Conservation (phyloP, 2,329 filamentous ascomycete genomes). For the Arthrobotrys megalospora region DNA sequence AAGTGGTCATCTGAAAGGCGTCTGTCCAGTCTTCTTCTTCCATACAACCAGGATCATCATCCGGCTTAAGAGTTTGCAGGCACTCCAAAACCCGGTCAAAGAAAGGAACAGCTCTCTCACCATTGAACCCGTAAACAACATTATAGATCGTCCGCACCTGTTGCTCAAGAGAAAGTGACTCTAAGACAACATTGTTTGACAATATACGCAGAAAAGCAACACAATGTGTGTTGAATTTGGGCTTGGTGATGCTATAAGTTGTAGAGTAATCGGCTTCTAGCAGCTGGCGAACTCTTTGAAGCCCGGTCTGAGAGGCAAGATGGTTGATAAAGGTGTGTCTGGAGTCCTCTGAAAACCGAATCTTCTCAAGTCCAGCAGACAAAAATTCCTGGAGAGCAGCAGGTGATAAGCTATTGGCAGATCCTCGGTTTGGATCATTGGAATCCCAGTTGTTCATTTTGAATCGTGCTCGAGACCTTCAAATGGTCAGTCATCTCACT, state of each 20-base stretch:
- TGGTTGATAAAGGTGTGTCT: constrained; percentile 34
- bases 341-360: constrained; percentile 30
- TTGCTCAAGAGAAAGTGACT: constrained; percentile 63
- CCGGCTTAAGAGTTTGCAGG: constrained; percentile 18
- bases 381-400: constrained; percentile 47
- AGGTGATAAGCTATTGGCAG: constrained; percentile 20
- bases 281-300: constrained; percentile 44
- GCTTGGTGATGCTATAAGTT: constrained; percentile 44
- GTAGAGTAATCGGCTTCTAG: constrained; percentile 37
- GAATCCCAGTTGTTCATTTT: constrained; percentile 26
- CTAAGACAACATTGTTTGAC: constrained; percentile 62
- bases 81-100: constrained; percentile 55
- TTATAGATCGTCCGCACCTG: constrained; percentile 65
- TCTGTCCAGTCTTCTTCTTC: constrained; percentile 27
- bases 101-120: constrained; percentile 62
- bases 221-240: constrained; percentile 61
- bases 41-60: constrained; percentile 22
- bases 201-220: constrained; percentile 63
- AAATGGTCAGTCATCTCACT: not conserved
- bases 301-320: constrained; percentile 37
- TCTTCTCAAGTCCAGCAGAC: constrained; percentile 36
- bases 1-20: constrained; percentile 22
- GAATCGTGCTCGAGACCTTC: constrained; percentile 26
- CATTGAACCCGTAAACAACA: constrained; percentile 64
- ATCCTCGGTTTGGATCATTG: constrained; percentile 1